Evolutionary conservation across 225 moss, liverwort and hornwort species (phyloP).

Genomic region (Marchantia polymorpha): DNA sequence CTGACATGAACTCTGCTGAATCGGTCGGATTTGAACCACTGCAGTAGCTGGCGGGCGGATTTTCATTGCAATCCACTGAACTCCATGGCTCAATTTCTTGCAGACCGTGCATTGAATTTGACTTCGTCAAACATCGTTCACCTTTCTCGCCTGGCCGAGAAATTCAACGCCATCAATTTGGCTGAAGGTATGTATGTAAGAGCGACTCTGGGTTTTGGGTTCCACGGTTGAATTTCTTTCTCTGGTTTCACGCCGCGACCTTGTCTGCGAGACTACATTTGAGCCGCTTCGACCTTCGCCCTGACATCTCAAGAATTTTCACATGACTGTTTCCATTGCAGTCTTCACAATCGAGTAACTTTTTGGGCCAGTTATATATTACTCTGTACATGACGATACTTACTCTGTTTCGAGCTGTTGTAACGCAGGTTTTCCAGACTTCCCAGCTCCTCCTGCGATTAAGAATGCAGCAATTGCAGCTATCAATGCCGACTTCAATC

Average conservation of each 20-base stretch:
- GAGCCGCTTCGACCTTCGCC: not conserved
- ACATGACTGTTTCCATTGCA: not conserved
- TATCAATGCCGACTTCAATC: slow-evolving; percentile 68
- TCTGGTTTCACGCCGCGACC: not conserved
- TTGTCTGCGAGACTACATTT: not conserved
- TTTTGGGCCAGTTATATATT: no score
- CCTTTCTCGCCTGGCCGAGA: slow-evolving; percentile 70
- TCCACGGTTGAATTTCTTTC: not conserved
- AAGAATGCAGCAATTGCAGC: slow-evolving; percentile 81
- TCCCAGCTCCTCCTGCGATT: slow-evolving; percentile 67
- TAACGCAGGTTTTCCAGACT: slow-evolving; percentile 80
- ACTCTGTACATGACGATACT: no score
- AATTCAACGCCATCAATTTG: slow-evolving; percentile 77
- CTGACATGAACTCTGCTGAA: no score
- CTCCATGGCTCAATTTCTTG: slow-evolving; percentile 28
- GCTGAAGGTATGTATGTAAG: slow-evolving; percentile 58
- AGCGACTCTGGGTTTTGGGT: not conserved
- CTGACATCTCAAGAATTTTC: not conserved
- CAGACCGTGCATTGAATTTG: slow-evolving; percentile 29
- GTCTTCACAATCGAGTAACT: no score
- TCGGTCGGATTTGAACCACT: no score
- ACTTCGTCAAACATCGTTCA: slow-evolving; percentile 65
- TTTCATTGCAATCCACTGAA: not conserved
- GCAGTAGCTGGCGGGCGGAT: not conserved
- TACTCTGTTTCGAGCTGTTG: no score